phyloP scores from a whole-genome alignment of 73 alveolate genomes.

The Stentor roeselii region DNA sequence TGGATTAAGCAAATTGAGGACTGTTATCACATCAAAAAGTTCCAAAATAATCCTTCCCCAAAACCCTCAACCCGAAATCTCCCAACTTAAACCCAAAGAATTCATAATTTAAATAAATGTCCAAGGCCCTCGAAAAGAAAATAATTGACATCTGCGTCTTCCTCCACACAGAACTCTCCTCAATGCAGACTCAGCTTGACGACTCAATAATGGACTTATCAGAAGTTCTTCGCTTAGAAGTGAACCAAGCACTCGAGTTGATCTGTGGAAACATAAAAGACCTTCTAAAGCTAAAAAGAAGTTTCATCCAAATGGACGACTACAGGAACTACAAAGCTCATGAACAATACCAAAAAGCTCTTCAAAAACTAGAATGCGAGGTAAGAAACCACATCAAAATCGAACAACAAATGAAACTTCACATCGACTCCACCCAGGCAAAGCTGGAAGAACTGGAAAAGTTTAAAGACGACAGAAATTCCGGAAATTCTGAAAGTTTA shows the following conservation, averaged over 20 bases:
- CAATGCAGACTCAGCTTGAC: background rate
- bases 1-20: too few species aligned
- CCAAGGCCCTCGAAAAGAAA: slow-evolving; percentile 6
- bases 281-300: background rate
- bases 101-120: background rate
- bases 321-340: slow-evolving; percentile 36
- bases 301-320: background rate
- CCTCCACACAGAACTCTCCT: slow-evolving; percentile 24
- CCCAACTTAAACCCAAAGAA: too few species aligned
- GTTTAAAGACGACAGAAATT: slow-evolving; percentile 20
- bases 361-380: slow-evolving; percentile 62
- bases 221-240: background rate
- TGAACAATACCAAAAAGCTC: slow-evolving; percentile 61
- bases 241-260: background rate
- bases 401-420: slow-evolving; percentile 64
- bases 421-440: slow-evolving; percentile 58
- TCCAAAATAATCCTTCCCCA: too few species aligned
- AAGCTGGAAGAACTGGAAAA: slow-evolving; percentile 53
- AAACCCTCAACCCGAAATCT: too few species aligned
- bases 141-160: slow-evolving; percentile 24
- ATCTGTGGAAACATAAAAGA: slow-evolving; percentile 12
- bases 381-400: slow-evolving; percentile 63
- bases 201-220: background rate
- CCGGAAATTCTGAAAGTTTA: background rate
- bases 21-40: too few species aligned